phyloP scores from a whole-genome alignment of 441 rosid species.

The Populus hybrid region DNA sequence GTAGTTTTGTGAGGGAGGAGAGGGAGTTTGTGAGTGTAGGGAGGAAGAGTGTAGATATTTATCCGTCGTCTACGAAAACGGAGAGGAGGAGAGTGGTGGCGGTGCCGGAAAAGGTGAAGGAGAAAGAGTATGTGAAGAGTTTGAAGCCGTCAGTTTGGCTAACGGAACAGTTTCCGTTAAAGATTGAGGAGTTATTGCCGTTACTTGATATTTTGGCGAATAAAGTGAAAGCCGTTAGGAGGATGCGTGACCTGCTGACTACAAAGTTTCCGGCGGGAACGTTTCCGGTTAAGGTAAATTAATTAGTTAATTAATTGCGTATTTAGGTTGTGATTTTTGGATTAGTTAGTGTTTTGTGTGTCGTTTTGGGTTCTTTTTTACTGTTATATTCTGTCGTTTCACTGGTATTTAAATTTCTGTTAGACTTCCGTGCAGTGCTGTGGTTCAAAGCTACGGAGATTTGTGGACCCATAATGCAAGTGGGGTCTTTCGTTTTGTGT shows the following conservation, averaged over 20 bases:
- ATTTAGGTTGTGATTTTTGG: not conserved
- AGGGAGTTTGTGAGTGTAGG: slow-evolving; percentile 71
- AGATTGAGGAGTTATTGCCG: slow-evolving; percentile 87
- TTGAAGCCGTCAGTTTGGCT: slow-evolving; percentile 88
- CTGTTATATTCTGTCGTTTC: not conserved
- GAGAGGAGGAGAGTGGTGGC: slow-evolving; percentile 12
- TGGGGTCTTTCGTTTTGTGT: not conserved
- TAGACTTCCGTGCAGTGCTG: not conserved
- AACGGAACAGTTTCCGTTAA: slow-evolving; percentile 87
- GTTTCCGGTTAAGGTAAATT: slow-evolving; percentile 85
- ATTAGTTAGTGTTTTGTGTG: not conserved
- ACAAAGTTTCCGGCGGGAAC: slow-evolving; percentile 95
- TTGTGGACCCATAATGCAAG: not conserved
- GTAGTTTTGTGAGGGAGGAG: slow-evolving; percentile 87
- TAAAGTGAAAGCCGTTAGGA: slow-evolving; percentile 87
- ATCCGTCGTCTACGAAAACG: slow-evolving; percentile 43
- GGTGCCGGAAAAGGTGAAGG: slow-evolving; percentile 63
- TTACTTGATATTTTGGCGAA: slow-evolving; percentile 87
- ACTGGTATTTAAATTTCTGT: not conserved
- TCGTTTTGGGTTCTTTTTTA: not conserved
- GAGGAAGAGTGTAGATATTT: slow-evolving; percentile 81
- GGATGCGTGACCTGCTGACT: slow-evolving; percentile 85
- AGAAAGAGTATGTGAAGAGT: slow-evolving; percentile 76
- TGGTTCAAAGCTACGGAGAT: not conserved
- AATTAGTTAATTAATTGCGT: not conserved